phyloP scores from a whole-genome alignment of 2,329 filamentous ascomycete species.

The Stachybotrys chartarum region DNA sequence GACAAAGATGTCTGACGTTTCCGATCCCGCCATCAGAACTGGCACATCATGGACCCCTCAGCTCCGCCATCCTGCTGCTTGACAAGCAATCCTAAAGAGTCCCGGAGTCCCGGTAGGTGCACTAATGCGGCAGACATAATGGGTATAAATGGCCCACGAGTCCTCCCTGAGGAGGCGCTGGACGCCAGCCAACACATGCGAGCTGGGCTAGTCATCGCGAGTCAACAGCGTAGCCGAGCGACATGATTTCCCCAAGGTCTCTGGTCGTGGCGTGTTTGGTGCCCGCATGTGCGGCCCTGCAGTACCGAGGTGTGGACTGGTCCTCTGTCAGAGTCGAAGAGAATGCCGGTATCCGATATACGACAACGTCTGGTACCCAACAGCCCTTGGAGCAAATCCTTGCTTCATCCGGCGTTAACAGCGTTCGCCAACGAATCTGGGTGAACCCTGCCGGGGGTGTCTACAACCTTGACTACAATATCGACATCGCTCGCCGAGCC shows the following conservation, averaged over 20 bases:
- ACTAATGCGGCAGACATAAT: too few relatives aligned
- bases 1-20: too few relatives aligned
- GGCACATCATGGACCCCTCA: too few relatives aligned
- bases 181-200: too few relatives aligned
- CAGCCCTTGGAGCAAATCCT: slow-evolving; percentile 58
- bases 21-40: too few relatives aligned
- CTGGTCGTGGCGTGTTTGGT: neutral
- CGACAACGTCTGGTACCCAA: slow-evolving; percentile 41
- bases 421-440: slow-evolving; percentile 65
- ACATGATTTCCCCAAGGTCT: neutral
- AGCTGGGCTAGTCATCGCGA: neutral
- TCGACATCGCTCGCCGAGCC: slow-evolving; percentile 59
- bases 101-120: too few relatives aligned
- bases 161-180: too few relatives aligned
- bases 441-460: slow-evolving; percentile 57
- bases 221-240: neutral
- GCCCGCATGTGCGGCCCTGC: slow-evolving; percentile 37
- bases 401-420: slow-evolving; percentile 56
- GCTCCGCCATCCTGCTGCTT: too few relatives aligned
- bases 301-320: slow-evolving; percentile 63
- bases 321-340: slow-evolving; percentile 61
- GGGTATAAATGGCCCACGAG: too few relatives aligned
- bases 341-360: slow-evolving; percentile 52
- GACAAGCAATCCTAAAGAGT: too few relatives aligned
- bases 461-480: slow-evolving; percentile 65